Conservation (phyloP, 495 filamentous ascomycete genomes). For the Podospora tetraspora region DNA sequence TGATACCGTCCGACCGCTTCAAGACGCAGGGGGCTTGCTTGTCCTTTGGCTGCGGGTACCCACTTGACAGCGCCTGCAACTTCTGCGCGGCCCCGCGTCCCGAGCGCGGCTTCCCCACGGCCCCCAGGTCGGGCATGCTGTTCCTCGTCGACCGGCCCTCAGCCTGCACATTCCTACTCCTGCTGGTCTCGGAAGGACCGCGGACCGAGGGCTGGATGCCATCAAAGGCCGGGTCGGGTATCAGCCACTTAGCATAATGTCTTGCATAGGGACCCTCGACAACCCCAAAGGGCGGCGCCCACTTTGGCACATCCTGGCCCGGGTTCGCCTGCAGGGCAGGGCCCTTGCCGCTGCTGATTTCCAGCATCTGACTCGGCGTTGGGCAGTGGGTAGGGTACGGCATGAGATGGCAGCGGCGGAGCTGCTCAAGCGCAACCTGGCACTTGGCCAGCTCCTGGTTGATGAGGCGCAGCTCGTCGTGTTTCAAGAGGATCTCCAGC, state of each 20-base stretch:
- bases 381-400: conserved; percentile 69
- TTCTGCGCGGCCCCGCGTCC: conserved; percentile 55
- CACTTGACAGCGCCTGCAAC: conserved; percentile 67
- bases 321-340: conserved; percentile 52
- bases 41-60: conserved; percentile 65
- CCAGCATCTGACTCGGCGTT: conserved; percentile 54
- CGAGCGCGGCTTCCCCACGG: conserved; percentile 54
- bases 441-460: conserved; percentile 96
- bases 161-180: conserved; percentile 38
- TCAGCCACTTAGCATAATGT: conserved; percentile 91
- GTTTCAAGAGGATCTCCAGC: conserved; percentile 88
- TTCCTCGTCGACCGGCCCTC: conserved; percentile 73
- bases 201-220: conserved; percentile 46
- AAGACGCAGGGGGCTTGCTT: conserved; percentile 50
- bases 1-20: conserved; percentile 50
- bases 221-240: conserved; percentile 84
- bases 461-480: conserved; percentile 87
- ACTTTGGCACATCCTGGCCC: conserved; percentile 56
- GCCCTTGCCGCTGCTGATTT: conserved; percentile 67
- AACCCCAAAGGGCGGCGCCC: conserved; percentile 80
- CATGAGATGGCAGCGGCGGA: conserved; percentile 84
- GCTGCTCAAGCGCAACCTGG: conserved; percentile 89
- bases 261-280: conserved; percentile 85
- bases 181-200: conserved; percentile 30
- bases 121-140: conserved; percentile 55